Percentiles rank a stretch among this genome's conserved stretches.
Evolutionary conservation across 768 basidiomycete species (phyloP).

Genomic region (Boletellus sp.): DNA sequence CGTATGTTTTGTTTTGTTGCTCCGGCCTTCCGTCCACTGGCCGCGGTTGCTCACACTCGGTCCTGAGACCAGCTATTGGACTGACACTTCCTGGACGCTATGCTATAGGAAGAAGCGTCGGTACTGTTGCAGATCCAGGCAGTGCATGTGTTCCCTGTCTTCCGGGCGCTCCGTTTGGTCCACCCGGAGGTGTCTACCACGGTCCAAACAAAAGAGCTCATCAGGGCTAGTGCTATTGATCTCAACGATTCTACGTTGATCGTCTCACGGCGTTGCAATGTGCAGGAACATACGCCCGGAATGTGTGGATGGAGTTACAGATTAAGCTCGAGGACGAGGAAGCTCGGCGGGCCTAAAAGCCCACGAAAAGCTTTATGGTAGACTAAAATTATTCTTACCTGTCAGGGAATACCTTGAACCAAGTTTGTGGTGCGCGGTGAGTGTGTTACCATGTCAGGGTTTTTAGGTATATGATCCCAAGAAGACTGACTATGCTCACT

Average conservation of each 20-base stretch:
- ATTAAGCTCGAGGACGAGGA: slow-evolving; percentile 65
- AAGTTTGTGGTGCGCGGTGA: no score
- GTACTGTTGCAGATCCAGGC: slow-evolving; percentile 57
- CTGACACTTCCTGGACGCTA: slow-evolving; percentile 72
- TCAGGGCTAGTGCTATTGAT: slow-evolving; percentile 47
- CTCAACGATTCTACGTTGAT: slow-evolving; percentile 29
- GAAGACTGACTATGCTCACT: no score
- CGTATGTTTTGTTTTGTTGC: slow-evolving; percentile 40
- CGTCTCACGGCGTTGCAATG: slow-evolving; percentile 50
- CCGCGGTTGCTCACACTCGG: background rate
- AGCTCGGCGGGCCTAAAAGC: slow-evolving; percentile 54
- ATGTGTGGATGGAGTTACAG: slow-evolving; percentile 55
- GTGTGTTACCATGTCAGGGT: no score
- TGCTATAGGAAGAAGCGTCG: slow-evolving; percentile 65
- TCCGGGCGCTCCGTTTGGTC: slow-evolving; percentile 63
- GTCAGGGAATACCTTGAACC: no score
- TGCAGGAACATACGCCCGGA: slow-evolving; percentile 62
- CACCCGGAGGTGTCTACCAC: slow-evolving; percentile 59
- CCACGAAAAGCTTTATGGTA: slow-evolving; percentile 44
- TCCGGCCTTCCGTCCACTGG: background rate
- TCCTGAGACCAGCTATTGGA: slow-evolving; percentile 55
- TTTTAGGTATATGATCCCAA: no score
- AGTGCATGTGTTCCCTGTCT: slow-evolving; percentile 57
- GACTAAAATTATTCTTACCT: slow-evolving; percentile 13
- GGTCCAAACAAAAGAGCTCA: slow-evolving; percentile 44